Percentiles rank a stretch among this genome's conserved stretches.
phyloP scores from a whole-genome alignment of 1,139 yeast species.

The Blastobotrys buckinghamii region DNA sequence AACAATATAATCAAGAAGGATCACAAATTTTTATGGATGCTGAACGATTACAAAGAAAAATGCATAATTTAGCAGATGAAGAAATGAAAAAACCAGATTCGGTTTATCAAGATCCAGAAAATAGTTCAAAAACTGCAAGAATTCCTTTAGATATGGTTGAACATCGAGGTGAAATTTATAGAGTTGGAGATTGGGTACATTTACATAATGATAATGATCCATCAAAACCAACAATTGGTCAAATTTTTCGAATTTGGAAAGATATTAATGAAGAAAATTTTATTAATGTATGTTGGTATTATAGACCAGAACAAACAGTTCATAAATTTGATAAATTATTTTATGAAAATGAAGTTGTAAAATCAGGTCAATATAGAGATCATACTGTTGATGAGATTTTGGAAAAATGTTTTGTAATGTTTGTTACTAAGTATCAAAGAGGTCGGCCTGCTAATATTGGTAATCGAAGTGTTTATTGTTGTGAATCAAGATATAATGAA shows the following conservation, averaged over 20 bases:
- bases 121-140: constrained; percentile 47
- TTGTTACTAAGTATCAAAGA: constrained; percentile 87
- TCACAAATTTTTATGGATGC: constrained; percentile 57
- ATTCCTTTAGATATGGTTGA: constrained; percentile 73
- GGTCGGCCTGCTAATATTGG: constrained; percentile 83
- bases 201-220: constrained; percentile 82
- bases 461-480: constrained; percentile 68
- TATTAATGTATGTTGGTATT: constrained; percentile 96
- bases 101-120: constrained; percentile 63
- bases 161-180: constrained; percentile 64
- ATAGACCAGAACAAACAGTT: constrained; percentile 95
- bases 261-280: constrained; percentile 75
- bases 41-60: constrained; percentile 52
- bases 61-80: constrained; percentile 53
- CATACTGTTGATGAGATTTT: constrained; percentile 82
- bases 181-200: constrained; percentile 94
- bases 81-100: constrained; percentile 80
- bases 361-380: constrained; percentile 95
- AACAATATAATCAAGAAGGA: constrained; percentile 55
- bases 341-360: constrained; percentile 90
- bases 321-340: constrained; percentile 86
- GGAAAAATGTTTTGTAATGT: constrained; percentile 92
- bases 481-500: constrained; percentile 93
- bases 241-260: constrained; percentile 82
- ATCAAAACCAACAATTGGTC: constrained; percentile 87